phyloP scores from a whole-genome alignment of 768 basidiomycete species.

The Mrakia frigida region DNA sequence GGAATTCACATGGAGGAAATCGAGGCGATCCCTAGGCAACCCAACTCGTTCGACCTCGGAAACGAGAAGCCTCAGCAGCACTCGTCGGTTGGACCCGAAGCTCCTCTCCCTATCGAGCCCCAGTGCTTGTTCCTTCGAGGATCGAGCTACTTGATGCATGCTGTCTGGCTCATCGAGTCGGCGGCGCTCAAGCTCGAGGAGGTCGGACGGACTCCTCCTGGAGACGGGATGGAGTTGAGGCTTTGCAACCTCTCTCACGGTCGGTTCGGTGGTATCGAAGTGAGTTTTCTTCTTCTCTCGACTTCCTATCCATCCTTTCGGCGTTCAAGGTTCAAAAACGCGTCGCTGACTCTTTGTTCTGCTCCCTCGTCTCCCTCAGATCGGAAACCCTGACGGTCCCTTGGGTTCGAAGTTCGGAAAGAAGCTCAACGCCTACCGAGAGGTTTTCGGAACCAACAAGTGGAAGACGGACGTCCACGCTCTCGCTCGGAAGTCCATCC shows the following conservation, averaged over 20 bases:
- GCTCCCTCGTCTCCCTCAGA: constrained; percentile 35
- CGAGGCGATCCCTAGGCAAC: constrained; percentile 9
- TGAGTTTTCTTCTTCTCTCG: background rate
- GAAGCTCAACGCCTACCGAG: constrained; percentile 63
- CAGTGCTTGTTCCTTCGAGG: constrained; percentile 79
- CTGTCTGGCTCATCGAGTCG: constrained; percentile 65
- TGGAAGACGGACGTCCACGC: constrained; percentile 60
- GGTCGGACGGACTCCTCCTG: constrained; percentile 57
- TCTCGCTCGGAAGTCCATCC: constrained; percentile 66
- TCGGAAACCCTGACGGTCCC: constrained; percentile 74
- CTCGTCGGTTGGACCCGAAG: constrained; percentile 66
- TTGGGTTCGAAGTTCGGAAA: constrained; percentile 56
- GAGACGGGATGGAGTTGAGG: constrained; percentile 65
- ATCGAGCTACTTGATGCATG: constrained; percentile 74
- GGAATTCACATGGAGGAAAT: constrained; percentile 11
- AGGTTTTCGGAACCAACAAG: constrained; percentile 52
- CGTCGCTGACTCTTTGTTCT: background rate
- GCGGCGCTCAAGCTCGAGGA: constrained; percentile 67
- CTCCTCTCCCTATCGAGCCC: constrained; percentile 80
- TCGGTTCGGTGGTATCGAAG: constrained; percentile 73
- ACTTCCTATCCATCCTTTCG: background rate
- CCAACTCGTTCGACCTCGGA: constrained; percentile 20
- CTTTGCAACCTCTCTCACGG: constrained; percentile 70
- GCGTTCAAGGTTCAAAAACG: background rate
- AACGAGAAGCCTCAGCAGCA: constrained; percentile 45